Percentiles rank a stretch among this genome's conserved stretches.
Conservation (phyloP, 805 yeast genomes). For the Yarrowia hollandica region DNA sequence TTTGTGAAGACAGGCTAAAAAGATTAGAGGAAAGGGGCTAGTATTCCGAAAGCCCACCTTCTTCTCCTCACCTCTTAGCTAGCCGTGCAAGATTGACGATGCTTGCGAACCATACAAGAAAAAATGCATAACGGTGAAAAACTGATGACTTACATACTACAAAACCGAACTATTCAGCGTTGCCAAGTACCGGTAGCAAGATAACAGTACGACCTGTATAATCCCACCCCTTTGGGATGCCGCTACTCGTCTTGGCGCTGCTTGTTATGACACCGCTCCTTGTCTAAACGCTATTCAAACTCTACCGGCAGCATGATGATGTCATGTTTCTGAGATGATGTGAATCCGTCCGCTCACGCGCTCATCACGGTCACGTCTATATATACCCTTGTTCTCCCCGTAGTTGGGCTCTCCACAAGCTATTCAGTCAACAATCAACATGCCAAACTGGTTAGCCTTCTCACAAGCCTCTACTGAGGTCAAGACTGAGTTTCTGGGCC, state of each 20-base stretch:
- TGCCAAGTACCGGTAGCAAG: conserved; percentile 21
- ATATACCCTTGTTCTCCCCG: neutral
- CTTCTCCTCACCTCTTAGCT: too few relatives aligned
- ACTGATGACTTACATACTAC: too few relatives aligned
- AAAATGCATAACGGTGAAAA: neutral
- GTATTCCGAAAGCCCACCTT: neutral
- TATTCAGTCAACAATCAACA: conserved; percentile 3
- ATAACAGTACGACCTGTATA: neutral
- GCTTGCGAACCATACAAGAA: too few relatives aligned
- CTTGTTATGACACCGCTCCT: conserved; percentile 17
- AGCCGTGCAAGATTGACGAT: too few relatives aligned
- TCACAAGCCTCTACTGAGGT: conserved; percentile 17
- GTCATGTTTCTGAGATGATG: too few relatives aligned
- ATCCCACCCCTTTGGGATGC: conserved; percentile 13
- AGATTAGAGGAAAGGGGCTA: neutral
- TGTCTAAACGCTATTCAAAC: conserved; percentile 5
- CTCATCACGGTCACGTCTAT: neutral
- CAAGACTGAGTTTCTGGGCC: conserved; percentile 31
- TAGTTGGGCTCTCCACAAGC: too few relatives aligned
- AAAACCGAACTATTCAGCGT: neutral
- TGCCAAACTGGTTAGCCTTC: conserved; percentile 20
- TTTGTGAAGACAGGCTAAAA: neutral
- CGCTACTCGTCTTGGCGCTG: conserved; percentile 21
- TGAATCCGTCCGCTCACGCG: too few relatives aligned
- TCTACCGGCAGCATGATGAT: neutral